These are phyloP conservation scores for Fusarium annulatum DNA, from an alignment of 2,329 filamentous ascomycete species.

Conservation along the genomic window DNA sequence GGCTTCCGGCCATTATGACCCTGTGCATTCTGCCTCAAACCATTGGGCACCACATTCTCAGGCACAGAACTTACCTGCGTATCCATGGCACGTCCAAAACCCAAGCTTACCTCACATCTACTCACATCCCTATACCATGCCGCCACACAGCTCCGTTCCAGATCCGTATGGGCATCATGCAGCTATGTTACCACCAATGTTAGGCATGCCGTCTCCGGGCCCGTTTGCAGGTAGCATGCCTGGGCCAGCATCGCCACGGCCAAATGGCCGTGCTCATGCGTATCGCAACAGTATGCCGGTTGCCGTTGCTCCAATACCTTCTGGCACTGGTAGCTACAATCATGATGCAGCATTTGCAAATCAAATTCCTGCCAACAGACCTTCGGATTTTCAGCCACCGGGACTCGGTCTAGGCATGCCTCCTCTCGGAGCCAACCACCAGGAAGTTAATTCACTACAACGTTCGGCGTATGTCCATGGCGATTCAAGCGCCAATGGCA, in stretches of 20 bases:
- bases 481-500: slow-evolving; percentile 33
- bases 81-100: slow-evolving; percentile 40
- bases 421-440: slow-evolving; percentile 27
- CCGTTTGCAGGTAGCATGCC: slow-evolving; percentile 27
- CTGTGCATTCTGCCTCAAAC: slow-evolving; percentile 43
- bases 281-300: slow-evolving; percentile 29
- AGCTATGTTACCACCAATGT: slow-evolving; percentile 40
- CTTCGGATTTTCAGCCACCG: slow-evolving; percentile 35
- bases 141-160: slow-evolving; percentile 22
- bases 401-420: slow-evolving; percentile 22
- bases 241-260: slow-evolving; percentile 26
- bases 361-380: slow-evolving; percentile 34
- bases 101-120: slow-evolving; percentile 35
- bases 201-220: slow-evolving; percentile 29
- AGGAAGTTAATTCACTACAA: slow-evolving; percentile 39
- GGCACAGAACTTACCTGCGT: slow-evolving; percentile 32
- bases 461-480: slow-evolving; percentile 31
- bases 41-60: slow-evolving; percentile 42
- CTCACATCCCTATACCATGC: slow-evolving; percentile 29
- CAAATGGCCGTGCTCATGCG: slow-evolving; percentile 17
- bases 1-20: slow-evolving; percentile 42
- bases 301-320: slow-evolving; percentile 6
- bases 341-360: slow-evolving; percentile 39
- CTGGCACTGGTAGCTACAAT: slow-evolving; percentile 8
- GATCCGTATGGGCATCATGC: slow-evolving; percentile 39